These are phyloP conservation scores for Termitomyces sp. DNA, from an alignment of 768 basidiomycete species.

Conservation along the genomic window DNA sequence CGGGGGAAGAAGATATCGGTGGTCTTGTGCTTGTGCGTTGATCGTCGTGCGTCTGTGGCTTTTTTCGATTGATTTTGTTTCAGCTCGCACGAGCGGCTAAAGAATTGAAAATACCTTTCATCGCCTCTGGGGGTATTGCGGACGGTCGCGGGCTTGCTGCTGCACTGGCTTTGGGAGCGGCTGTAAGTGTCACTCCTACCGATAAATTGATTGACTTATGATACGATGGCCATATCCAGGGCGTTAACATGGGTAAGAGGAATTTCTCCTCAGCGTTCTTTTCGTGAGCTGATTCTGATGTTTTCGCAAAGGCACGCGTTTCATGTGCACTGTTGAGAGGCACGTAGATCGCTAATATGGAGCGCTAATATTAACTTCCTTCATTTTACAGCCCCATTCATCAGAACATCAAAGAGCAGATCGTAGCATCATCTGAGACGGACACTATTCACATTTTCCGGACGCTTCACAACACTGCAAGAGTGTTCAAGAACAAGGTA, in stretches of 20 bases:
- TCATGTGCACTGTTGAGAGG: slow-evolving; percentile 91
- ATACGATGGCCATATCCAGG: slow-evolving; percentile 42
- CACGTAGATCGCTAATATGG: slow-evolving; percentile 23
- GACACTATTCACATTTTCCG: slow-evolving; percentile 92
- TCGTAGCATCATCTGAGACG: slow-evolving; percentile 77
- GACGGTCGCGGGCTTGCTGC: slow-evolving; percentile 84
- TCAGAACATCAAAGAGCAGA: slow-evolving; percentile 86
- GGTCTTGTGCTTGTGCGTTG: slow-evolving; percentile 71
- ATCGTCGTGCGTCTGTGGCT: not conserved
- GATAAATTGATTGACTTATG: not conserved
- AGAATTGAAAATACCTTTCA: slow-evolving; percentile 80
- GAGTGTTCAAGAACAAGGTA: slow-evolving; percentile 87
- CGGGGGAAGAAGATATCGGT: slow-evolving; percentile 92
- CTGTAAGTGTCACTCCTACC: slow-evolving; percentile 43
- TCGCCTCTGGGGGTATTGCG: slow-evolving; percentile 90
- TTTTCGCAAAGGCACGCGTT: slow-evolving; percentile 60
- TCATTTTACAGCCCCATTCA: slow-evolving; percentile 65
- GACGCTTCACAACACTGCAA: slow-evolving; percentile 77
- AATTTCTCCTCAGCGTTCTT: slow-evolving; percentile 19
- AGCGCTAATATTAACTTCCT: not conserved
- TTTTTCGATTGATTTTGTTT: not conserved
- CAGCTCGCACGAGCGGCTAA: slow-evolving; percentile 86
- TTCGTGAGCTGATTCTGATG: not conserved
- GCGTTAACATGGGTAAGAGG: slow-evolving; percentile 74
- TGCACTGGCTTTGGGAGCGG: slow-evolving; percentile 78